These are phyloP conservation scores for Fusarium pseudograminearum DNA, from an alignment of 2,329 filamentous ascomycete genomes.

Conservation along the genomic window DNA sequence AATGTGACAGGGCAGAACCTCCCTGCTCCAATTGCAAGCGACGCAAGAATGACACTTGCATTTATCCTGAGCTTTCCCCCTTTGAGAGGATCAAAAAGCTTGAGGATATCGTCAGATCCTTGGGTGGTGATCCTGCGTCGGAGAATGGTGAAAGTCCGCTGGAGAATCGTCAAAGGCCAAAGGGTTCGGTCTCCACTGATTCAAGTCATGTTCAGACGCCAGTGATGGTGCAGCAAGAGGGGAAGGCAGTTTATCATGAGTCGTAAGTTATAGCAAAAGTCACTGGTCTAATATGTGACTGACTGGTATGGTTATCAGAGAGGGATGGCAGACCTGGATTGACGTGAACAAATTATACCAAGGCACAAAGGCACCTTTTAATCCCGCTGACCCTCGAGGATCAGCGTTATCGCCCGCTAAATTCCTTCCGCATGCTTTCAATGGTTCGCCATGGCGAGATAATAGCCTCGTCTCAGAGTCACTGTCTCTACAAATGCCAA, in stretches of 20 bases:
- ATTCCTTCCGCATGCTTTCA: constrained; percentile 15
- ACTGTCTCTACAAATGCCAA: background rate
- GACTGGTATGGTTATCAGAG: background rate
- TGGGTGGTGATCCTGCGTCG: constrained; percentile 21
- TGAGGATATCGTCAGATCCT: constrained; percentile 18
- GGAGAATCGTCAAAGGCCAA: background rate
- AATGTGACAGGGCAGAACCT: constrained; percentile 27
- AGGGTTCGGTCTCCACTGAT: background rate
- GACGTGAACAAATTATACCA: constrained; percentile 16
- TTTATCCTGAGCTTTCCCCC: constrained; percentile 21
- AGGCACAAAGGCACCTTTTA: background rate
- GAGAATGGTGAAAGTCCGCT: background rate
- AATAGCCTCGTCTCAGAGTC: background rate
- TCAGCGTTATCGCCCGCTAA: constrained; percentile 18
- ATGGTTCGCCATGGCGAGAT: constrained; percentile 20
- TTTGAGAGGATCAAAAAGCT: constrained; percentile 19
- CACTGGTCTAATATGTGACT: background rate
- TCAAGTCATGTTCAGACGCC: constrained; percentile 8
- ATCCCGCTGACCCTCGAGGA: background rate
- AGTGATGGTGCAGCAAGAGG: constrained; percentile 24
- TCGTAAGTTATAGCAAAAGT: background rate
- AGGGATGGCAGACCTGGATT: constrained; percentile 24
- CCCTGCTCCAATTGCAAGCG: constrained; percentile 28
- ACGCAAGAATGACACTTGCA: constrained; percentile 26
- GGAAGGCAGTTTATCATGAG: constrained; percentile 12